A percentile compares a stretch with the other conserved stretches of the same genome.
Conservation (phyloP, 768 basidiomycete species). For the Mycena alexandri region DNA sequence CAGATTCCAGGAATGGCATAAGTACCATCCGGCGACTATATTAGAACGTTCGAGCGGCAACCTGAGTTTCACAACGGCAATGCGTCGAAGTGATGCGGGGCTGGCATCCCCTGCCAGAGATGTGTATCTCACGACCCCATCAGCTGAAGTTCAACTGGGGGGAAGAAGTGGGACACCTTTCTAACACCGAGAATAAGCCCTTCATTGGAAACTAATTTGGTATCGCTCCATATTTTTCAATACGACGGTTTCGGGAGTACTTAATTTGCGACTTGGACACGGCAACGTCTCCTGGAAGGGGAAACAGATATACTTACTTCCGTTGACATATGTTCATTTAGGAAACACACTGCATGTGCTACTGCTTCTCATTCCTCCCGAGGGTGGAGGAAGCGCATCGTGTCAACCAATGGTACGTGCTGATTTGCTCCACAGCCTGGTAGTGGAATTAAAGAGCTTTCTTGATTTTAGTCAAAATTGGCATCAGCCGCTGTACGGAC, state of each 20-base stretch:
- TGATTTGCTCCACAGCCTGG: neutral
- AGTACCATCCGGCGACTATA: too few relatives aligned
- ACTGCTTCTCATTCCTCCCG: neutral
- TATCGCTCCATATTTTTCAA: neutral
- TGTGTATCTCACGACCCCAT: neutral
- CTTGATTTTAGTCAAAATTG: neutral
- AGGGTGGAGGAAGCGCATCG: neutral
- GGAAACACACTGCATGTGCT: neutral
- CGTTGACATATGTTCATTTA: neutral
- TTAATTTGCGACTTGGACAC: neutral
- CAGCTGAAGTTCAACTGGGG: neutral
- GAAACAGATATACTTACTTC: conserved; percentile 2
- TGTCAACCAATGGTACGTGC: neutral
- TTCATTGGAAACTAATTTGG: conserved; percentile 2
- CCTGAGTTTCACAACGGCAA: neutral
- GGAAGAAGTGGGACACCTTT: neutral
- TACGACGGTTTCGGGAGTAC: neutral
- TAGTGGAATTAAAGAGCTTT: neutral
- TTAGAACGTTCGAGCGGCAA: too few relatives aligned
- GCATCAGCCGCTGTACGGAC: neutral
- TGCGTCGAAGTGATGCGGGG: conserved; percentile 1
- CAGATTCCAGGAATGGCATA: too few relatives aligned
- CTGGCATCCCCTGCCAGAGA: conserved; percentile 3
- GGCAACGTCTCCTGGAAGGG: neutral
- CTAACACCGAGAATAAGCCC: conserved; percentile 3